These are phyloP conservation scores for Russula brevipes DNA, from an alignment of 768 basidiomycete genomes.

Conservation along the genomic window DNA sequence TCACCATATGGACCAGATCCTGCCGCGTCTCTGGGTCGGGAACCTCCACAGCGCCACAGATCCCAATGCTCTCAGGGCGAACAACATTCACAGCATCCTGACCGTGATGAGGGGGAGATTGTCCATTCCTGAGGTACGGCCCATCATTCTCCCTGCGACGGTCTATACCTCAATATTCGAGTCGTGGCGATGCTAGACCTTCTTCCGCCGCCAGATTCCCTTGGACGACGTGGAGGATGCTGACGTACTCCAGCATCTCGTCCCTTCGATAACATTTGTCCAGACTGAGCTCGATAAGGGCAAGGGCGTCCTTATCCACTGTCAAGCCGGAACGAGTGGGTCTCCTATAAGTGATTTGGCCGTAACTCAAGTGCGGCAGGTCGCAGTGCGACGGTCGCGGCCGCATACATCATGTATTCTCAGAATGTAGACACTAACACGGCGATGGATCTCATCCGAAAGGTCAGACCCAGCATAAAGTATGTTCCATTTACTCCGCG, in stretches of 20 bases:
- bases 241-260: slow-evolving; percentile 73
- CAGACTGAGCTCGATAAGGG: slow-evolving; percentile 70
- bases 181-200: slow-evolving; percentile 47
- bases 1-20: slow-evolving; percentile 66
- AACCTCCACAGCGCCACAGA: slow-evolving; percentile 68
- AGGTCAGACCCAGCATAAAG: slow-evolving; percentile 65
- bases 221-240: slow-evolving; percentile 71
- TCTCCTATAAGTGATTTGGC: slow-evolving; percentile 21
- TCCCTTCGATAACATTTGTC: slow-evolving; percentile 80
- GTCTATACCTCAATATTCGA: neutral
- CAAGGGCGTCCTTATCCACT: slow-evolving; percentile 80
- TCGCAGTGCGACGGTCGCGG: slow-evolving; percentile 78
- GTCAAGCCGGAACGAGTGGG: slow-evolving; percentile 85
- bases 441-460: slow-evolving; percentile 65
- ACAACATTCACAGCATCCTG: slow-evolving; percentile 72
- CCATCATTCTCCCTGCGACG: neutral
- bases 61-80: slow-evolving; percentile 51
- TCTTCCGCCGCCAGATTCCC: slow-evolving; percentile 72
- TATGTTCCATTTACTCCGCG: slow-evolving; percentile 37
- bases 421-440: slow-evolving; percentile 49
- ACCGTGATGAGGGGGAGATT: slow-evolving; percentile 67
- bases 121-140: slow-evolving; percentile 56
- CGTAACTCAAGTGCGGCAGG: slow-evolving; percentile 38
- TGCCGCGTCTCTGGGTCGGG: slow-evolving; percentile 81
- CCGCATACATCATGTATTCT: slow-evolving; percentile 85